Evolutionary conservation across 2,329 filamentous ascomycete species (phyloP).

Genomic region (Plenodomus lindquistii): DNA sequence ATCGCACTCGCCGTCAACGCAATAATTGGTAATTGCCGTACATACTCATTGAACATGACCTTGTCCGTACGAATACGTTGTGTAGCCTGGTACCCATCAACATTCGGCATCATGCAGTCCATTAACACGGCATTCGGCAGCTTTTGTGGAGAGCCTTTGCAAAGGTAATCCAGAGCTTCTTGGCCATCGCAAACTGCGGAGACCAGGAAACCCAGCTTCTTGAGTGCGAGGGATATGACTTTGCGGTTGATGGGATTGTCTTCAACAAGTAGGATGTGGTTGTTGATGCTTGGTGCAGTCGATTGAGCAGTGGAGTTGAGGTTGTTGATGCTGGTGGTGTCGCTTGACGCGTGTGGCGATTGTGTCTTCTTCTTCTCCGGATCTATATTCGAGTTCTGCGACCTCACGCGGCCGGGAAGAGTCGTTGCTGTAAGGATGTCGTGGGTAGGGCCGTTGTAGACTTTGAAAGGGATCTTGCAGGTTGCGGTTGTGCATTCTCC

Average conservation of each 20-base stretch:
- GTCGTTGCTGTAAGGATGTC: background rate
- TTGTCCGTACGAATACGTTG: slow-evolving; percentile 57
- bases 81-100: slow-evolving; percentile 35
- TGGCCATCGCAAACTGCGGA: slow-evolving; percentile 28
- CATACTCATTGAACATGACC: slow-evolving; percentile 27
- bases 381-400: background rate
- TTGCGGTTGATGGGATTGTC: slow-evolving; percentile 44
- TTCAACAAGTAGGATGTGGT: slow-evolving; percentile 15
- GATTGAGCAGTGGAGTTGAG: background rate
- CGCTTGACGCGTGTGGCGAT: background rate
- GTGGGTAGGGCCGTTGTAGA: slow-evolving; percentile 1
- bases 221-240: slow-evolving; percentile 27
- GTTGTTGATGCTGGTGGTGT: background rate
- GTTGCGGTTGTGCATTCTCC: slow-evolving; percentile 67
- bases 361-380: background rate
- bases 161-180: slow-evolving; percentile 24
- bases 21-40: slow-evolving; percentile 71
- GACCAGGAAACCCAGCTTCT: slow-evolving; percentile 19
- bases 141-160: slow-evolving; percentile 11
- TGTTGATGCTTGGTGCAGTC: background rate
- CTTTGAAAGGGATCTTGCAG: slow-evolving; percentile 63
- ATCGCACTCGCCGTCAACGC: slow-evolving; percentile 71
- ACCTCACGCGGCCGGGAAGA: background rate
- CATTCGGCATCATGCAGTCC: slow-evolving; percentile 39
- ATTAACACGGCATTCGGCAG: slow-evolving; percentile 29